phyloP scores from a whole-genome alignment of 2,329 filamentous ascomycete species.

The Pseudogymnoascus sp. region DNA sequence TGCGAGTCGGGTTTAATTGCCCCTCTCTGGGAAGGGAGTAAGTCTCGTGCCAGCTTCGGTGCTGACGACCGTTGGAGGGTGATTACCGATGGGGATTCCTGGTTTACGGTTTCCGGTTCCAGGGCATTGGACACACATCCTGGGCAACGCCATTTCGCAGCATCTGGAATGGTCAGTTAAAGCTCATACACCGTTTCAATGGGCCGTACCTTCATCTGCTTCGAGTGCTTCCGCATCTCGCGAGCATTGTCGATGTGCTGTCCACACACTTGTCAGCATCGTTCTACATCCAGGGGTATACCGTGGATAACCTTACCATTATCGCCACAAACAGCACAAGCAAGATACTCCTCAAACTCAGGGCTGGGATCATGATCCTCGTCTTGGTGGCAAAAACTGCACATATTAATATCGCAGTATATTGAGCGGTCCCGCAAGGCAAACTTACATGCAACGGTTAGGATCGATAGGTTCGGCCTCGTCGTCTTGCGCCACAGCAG shows the following conservation, averaged over 20 bases:
- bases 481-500: constrained; percentile 47
- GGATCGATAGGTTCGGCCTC: constrained; percentile 48
- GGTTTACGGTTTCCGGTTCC: constrained; percentile 32
- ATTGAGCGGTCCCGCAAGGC: constrained; percentile 16
- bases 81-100: constrained; percentile 22
- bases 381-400: constrained; percentile 74
- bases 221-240: constrained; percentile 60
- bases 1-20: constrained; percentile 62
- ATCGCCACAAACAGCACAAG: constrained; percentile 29
- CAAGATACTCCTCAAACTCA: constrained; percentile 72
- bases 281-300: constrained; percentile 15
- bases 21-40: constrained; percentile 63
- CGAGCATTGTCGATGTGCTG: constrained; percentile 89
- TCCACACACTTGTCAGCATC: constrained; percentile 35
- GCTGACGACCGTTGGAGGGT: constrained; percentile 48
- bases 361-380: constrained; percentile 78
- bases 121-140: constrained; percentile 43
- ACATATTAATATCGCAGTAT: constrained; percentile 30
- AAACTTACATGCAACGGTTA: constrained; percentile 59
- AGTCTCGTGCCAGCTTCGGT: constrained; percentile 62
- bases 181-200: constrained; percentile 14
- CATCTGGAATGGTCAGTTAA: constrained; percentile 29
- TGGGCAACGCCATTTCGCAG: constrained; percentile 56
- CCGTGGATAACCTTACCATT: not conserved
- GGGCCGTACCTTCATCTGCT: constrained; percentile 55